Base-by-base conservation (phyloP, 441 rosid species). In the Dalechampia spathulata region DNA sequence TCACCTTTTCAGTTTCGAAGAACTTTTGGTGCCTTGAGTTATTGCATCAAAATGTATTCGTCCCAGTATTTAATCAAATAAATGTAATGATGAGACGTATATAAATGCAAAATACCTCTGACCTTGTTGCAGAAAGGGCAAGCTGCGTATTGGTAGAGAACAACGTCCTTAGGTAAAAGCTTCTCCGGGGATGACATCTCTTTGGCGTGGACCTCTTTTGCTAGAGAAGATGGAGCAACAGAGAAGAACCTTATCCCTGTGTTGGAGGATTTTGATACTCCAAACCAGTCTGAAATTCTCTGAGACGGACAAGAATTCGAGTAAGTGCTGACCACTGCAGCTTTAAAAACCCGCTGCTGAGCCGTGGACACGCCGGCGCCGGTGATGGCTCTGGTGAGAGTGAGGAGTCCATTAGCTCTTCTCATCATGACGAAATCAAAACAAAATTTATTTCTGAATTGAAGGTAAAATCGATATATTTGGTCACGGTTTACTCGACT, bases 121-220 rank as follows among this genome's bases (percentile, higher is more conserved):
- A 89, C 85, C 75, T 93, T 93, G 75, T 93, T 93, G 77, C 97
- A 87, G 70, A 93, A 93, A 64, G 97, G 96, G 69, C 96, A 93
- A 52, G 99, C 97, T 67, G 90, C 95, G 60, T 87, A 93, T 74
- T 93, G 99, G 68, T 93, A 93, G 12, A 89, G 81, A 52, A 83
- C 79, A 8, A 89, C 87, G 28, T 92, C 95, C 17, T 73, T 77
- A 25, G 84, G 88, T 8, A 61, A 55, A 34, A 80, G 71, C 61
- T 75, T 86, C 57, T 56, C 68, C 0, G 49, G 63, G 1, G 34
- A 63, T 3, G 67, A 62, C 41, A 22, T 32, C 68, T 81, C 91
- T 76, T 78, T 80, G 27, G 84, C 86, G 63, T 64, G 81, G 38
- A 52, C 81, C 7, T 79, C 92, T 56, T 78, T 78, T 41, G 64